These are phyloP conservation scores for Fusarium continuum DNA, from an alignment of 2,329 filamentous ascomycete genomes.

Conservation along the genomic window DNA sequence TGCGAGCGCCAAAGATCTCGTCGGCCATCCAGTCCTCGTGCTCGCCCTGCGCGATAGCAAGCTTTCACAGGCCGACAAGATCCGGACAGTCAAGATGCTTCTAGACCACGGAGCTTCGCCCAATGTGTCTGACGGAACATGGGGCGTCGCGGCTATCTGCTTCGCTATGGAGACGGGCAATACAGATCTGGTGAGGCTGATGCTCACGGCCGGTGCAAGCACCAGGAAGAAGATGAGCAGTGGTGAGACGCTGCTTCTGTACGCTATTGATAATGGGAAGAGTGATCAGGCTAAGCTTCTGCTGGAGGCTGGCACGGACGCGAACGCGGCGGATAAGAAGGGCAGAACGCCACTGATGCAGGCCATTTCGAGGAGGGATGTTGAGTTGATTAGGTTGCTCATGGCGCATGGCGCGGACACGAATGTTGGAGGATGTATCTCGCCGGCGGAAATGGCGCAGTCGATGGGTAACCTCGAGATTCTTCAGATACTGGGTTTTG, in stretches of 20 bases:
- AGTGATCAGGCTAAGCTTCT: constrained; percentile 41
- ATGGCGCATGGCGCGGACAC: constrained; percentile 42
- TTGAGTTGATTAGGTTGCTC: constrained; percentile 44
- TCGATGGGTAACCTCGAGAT: constrained; percentile 42
- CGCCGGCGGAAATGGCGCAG: constrained; percentile 39
- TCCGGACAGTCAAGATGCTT: constrained; percentile 43
- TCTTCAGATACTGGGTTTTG: constrained; percentile 38
- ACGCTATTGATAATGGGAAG: constrained; percentile 43
- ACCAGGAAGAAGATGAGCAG: constrained; percentile 40
- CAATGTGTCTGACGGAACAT: constrained; percentile 41
- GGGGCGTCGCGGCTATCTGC: constrained; percentile 36
- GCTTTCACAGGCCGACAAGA: constrained; percentile 39
- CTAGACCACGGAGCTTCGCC: constrained; percentile 48
- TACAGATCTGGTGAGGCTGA: constrained; percentile 39
- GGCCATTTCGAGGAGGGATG: constrained; percentile 44
- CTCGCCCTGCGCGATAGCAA: constrained; percentile 43
- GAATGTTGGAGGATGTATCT: constrained; percentile 26
- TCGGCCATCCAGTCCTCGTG: constrained; percentile 47
- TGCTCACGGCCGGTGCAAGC: constrained; percentile 45
- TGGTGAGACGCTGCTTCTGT: constrained; percentile 46
- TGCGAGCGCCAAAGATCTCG: constrained; percentile 45
- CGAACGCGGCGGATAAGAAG: constrained; percentile 45
- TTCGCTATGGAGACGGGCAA: constrained; percentile 40
- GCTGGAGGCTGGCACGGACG: constrained; percentile 47
- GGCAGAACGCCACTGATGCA: constrained; percentile 47